Evolutionary conservation across 257 asterid genomes (phyloP).

Genomic region (Primulina huaijiensis): DNA sequence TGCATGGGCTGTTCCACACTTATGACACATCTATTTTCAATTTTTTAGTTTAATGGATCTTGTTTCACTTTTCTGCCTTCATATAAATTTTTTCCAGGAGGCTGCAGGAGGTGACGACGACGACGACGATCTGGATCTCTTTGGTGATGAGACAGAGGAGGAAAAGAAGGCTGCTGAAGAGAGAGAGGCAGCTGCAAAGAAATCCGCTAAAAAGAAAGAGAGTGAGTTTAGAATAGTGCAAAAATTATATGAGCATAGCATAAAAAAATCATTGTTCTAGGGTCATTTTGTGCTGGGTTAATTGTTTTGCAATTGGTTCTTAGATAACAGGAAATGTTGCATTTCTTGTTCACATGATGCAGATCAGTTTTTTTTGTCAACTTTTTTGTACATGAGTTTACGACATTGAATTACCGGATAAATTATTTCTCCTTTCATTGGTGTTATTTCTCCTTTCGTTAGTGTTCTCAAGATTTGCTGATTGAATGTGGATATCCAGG

Average conservation of each 20-base stretch:
- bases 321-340: not conserved
- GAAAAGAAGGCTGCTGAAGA: slow-evolving; percentile 93
- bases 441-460: no score
- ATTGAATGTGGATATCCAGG: slow-evolving; percentile 39
- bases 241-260: not conserved
- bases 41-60: not conserved
- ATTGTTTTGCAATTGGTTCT: not conserved
- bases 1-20: not conserved
- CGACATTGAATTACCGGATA: not conserved
- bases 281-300: not conserved
- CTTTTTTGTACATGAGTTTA: not conserved
- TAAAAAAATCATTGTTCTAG: not conserved
- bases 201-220: slow-evolving; percentile 89
- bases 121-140: slow-evolving; percentile 89
- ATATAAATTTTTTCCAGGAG: slow-evolving; percentile 31
- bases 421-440: no score
- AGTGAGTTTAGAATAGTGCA: slow-evolving; percentile 45
- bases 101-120: slow-evolving; percentile 47
- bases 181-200: slow-evolving; percentile 69
- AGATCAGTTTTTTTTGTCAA: no score
- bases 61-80: not conserved
- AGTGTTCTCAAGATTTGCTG: not conserved
- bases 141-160: slow-evolving; percentile 96
- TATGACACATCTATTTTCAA: not conserved
- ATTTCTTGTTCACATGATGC: not conserved